Evolutionary conservation across 2,329 filamentous ascomycete species (phyloP).

Genomic region (Talaromyces islandicus): DNA sequence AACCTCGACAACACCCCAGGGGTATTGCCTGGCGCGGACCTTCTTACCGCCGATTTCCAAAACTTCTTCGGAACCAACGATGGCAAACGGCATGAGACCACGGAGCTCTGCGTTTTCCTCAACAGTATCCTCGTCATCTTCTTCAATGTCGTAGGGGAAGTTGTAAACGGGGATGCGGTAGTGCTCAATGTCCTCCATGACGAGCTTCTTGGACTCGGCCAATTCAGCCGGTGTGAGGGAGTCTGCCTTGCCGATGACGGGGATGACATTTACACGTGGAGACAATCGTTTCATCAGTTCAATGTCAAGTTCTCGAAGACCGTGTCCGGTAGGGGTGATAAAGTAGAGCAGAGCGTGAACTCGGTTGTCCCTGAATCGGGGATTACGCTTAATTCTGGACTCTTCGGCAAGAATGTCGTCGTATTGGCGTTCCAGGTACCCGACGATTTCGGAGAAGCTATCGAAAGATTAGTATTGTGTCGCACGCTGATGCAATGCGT

Average conservation of each 20-base stretch:
- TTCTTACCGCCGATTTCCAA: slow-evolving; percentile 89
- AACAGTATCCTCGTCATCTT: slow-evolving; percentile 98
- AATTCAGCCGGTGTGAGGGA: slow-evolving; percentile 93
- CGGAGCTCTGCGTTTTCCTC: slow-evolving; percentile 98
- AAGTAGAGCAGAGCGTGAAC: slow-evolving; percentile 98
- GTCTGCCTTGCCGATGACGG: slow-evolving; percentile 97
- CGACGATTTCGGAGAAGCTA: slow-evolving; percentile 95
- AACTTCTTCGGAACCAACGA: slow-evolving; percentile 93
- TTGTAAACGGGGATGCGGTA: slow-evolving; percentile 99
- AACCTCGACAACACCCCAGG: slow-evolving; percentile 97
- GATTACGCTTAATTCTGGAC: slow-evolving; percentile 99
- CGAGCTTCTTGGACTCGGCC: slow-evolving; percentile 98
- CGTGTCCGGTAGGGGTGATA: slow-evolving; percentile 95
- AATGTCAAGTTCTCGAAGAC: slow-evolving; percentile 96
- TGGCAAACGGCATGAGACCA: slow-evolving; percentile 97
- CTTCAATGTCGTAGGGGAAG: slow-evolving; percentile 99
- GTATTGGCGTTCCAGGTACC: slow-evolving; percentile 98
- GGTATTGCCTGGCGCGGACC: slow-evolving; percentile 93
- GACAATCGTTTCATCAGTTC: slow-evolving; percentile 99
- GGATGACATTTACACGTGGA: slow-evolving; percentile 96
- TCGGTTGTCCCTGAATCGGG: slow-evolving; percentile 97
- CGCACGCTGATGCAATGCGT: not conserved
- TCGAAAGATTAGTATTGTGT: slow-evolving; percentile 10
- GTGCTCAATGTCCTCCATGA: slow-evolving; percentile 99
- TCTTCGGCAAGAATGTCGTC: slow-evolving; percentile 99